Conservation (phyloP, 2,329 filamentous ascomycete genomes). For the Colletotrichum sansevieriae region DNA sequence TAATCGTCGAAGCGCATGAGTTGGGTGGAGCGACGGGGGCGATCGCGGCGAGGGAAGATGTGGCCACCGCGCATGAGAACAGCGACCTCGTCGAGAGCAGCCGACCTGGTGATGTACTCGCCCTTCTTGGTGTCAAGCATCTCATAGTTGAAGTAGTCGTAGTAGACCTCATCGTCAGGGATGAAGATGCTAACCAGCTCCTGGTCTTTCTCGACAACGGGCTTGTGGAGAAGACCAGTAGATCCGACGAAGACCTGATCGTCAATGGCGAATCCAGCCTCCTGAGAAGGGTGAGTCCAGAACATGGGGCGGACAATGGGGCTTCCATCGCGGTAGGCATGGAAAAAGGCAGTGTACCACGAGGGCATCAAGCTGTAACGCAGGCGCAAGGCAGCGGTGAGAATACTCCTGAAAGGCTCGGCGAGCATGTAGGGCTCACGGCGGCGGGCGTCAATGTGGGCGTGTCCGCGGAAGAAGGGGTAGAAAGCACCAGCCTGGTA, state of each 20-base stretch:
- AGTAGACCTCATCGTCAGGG: conserved; percentile 90
- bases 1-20: conserved; percentile 97
- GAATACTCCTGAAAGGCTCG: conserved; percentile 87
- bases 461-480: conserved; percentile 97
- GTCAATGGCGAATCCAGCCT: conserved; percentile 88
- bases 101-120: conserved; percentile 76
- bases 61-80: conserved; percentile 94
- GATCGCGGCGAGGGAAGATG: conserved; percentile 90
- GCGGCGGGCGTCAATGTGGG: conserved; percentile 94
- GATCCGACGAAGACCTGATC: conserved; percentile 93
- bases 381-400: conserved; percentile 87
- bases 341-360: conserved; percentile 98
- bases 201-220: conserved; percentile 83
- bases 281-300: conserved; percentile 89
- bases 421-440: conserved; percentile 92
- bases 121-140: conserved; percentile 77
- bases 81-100: conserved; percentile 88
- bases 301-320: conserved; percentile 94
- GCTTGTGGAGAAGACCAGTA: conserved; percentile 93
- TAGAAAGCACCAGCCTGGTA: conserved; percentile 98
- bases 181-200: conserved; percentile 85
- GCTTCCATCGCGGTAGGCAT: conserved; percentile 84
- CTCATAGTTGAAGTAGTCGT: conserved; percentile 93
- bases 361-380: conserved; percentile 90
- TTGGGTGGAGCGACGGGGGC: conserved; percentile 84